A percentile compares a stretch with the other conserved stretches of the same genome.
Evolutionary conservation across 1,139 yeast species (phyloP).

Genomic region (Suhomyces ambrosiae): DNA sequence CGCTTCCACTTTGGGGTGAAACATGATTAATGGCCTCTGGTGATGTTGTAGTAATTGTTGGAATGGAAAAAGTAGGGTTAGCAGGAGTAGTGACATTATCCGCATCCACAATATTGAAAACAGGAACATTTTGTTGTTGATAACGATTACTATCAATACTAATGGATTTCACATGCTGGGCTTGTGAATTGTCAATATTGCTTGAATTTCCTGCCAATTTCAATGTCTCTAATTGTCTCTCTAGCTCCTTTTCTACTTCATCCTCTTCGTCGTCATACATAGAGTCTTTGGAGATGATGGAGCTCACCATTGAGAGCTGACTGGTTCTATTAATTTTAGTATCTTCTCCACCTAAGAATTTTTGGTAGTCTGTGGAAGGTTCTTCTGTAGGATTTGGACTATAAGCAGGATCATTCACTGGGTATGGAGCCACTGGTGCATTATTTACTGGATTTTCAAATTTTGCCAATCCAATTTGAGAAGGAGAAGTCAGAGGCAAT

Average conservation of each 20-base stretch:
- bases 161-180: background rate
- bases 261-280: slow-evolving; percentile 33
- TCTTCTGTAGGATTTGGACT: slow-evolving; percentile 12
- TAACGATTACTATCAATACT: background rate
- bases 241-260: slow-evolving; percentile 42
- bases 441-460: slow-evolving; percentile 6
- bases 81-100: slow-evolving; percentile 5
- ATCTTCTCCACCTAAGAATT: slow-evolving; percentile 25
- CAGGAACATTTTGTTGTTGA: slow-evolving; percentile 16
- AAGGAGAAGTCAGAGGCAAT: slow-evolving; percentile 13
- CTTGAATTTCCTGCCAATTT: slow-evolving; percentile 29
- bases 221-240: slow-evolving; percentile 42
- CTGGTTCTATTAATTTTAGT: slow-evolving; percentile 26
- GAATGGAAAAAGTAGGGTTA: slow-evolving; percentile 3
- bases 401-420: slow-evolving; percentile 3
- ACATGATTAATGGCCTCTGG: slow-evolving; percentile 1
- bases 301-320: slow-evolving; percentile 47
- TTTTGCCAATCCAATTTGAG: slow-evolving; percentile 13
- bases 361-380: slow-evolving; percentile 32
- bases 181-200: slow-evolving; percentile 2
- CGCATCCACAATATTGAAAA: slow-evolving; percentile 20
- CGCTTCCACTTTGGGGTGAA: slow-evolving; percentile 9
- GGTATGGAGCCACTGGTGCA: slow-evolving; percentile 10
- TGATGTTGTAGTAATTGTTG: slow-evolving; percentile 8
- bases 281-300: slow-evolving; percentile 43